Base-by-base conservation (phyloP, 2,329 filamentous ascomycete species). In the Fusarium drepaniforme region DNA sequence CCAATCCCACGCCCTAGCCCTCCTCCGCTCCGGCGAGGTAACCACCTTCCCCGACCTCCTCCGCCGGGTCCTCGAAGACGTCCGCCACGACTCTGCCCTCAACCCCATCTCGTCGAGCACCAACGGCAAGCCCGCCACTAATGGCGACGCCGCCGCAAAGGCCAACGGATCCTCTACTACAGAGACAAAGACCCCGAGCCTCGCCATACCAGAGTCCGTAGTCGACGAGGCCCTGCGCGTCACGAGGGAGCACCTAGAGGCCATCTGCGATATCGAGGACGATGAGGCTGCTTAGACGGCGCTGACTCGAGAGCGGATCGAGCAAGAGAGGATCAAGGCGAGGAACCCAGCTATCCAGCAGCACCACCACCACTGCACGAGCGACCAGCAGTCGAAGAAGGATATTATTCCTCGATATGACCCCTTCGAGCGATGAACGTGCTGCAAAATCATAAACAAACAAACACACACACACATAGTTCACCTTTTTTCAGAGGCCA, bases 41-140 rank as follows among this genome's bases (percentile, higher is more conserved):
- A 87, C 86, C 25, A 91, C 88, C 7, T 92, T 92, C 80, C 90
- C 90, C 3, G 86, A 85, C n/a, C 88, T 92, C 35, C 86, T 93
- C 71, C 83, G 85, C 63, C 89, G 88, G 70, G 88, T 93, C 23
- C 84, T 93, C 76, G 89, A 91, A 68, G 91, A 93, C 80, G 87
- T 93, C 65, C 88, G 88, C 58, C 85, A 86, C 68, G 88, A 89
- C 70, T 80, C 84, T 8, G 76, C 81, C 44, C 74, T 82, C 16
- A 73, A 78, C 38, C 74, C 79, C 33, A 46, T 74, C 38, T 74
- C 80, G 11, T 73, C 79, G 8, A 74, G 76, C 64, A 58, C 79
- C 40, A 83, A 83, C 76, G 80, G 81, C 70, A 86, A 84, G 74
- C 77, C 75, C n/a, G 75, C 77, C 21, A 75, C 71, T 44, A 84